These are phyloP conservation scores for Medicago truncatula DNA, from an alignment of 306 rosid genomes.

Conservation along the genomic window DNA sequence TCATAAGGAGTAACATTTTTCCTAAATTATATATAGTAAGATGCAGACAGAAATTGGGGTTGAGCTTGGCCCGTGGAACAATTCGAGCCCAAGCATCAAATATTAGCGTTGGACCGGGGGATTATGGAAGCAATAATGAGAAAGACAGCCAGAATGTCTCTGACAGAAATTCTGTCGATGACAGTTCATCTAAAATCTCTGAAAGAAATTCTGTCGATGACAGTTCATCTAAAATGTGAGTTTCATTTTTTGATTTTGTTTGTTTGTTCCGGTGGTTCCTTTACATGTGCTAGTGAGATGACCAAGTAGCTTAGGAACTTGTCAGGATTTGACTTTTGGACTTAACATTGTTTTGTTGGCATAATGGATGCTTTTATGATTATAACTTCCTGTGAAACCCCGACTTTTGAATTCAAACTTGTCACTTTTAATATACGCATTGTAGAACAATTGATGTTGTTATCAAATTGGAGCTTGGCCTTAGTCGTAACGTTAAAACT, in stretches of 20 bases:
- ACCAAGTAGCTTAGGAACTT: neutral
- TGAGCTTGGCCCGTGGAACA: constrained; percentile 43
- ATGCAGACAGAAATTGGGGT: constrained; percentile 55
- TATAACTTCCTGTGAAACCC: constrained; percentile 5
- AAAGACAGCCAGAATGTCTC: constrained; percentile 50
- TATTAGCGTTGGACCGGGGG: constrained; percentile 72
- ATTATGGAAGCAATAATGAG: constrained; percentile 61
- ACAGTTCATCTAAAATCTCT: constrained; percentile 55
- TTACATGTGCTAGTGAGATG: constrained; percentile 24
- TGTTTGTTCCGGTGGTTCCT: neutral
- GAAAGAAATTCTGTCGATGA: constrained; percentile 47
- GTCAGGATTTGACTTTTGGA: constrained; percentile 14
- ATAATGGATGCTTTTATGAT: neutral
- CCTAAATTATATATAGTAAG: constrained; percentile 63
- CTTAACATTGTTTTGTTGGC: neutral
- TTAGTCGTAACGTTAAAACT: neutral
- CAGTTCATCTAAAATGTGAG: constrained; percentile 73
- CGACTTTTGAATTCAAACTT: constrained; percentile 17
- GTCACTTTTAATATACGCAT: neutral
- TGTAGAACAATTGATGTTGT: neutral
- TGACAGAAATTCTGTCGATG: constrained; percentile 46
- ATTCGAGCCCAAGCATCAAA: constrained; percentile 78
- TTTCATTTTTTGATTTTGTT: constrained; percentile 37
- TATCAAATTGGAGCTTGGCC: neutral
- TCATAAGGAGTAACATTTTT: constrained; percentile 40